Percentiles rank a stretch among this genome's conserved stretches.
phyloP scores from a whole-genome alignment of 2,329 filamentous ascomycete genomes.

The Fusarium nygamai region DNA sequence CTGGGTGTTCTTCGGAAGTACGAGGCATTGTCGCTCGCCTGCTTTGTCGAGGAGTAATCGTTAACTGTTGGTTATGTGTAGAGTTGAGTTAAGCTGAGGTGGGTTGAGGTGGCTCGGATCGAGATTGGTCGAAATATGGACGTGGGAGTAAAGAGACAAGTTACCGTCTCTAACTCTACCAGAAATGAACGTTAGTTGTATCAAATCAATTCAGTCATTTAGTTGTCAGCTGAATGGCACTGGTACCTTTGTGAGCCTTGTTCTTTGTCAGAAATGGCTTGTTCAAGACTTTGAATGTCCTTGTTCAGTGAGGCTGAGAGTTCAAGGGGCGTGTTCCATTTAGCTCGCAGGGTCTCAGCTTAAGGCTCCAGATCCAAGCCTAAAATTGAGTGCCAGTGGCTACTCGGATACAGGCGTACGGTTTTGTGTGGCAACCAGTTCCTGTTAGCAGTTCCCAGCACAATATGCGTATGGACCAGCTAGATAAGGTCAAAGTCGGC shows the following conservation, averaged over 20 bases:
- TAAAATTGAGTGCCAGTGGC: not conserved
- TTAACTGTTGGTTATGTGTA: too few species aligned
- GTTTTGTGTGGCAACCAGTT: too few species aligned
- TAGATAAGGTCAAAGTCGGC: fast-evolving
- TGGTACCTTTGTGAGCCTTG: fast-evolving
- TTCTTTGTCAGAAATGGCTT: not conserved
- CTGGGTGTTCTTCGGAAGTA: not conserved
- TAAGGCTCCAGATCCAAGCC: fast-evolving
- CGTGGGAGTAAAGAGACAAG: not conserved
- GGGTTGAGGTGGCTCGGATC: not conserved
- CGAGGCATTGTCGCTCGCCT: not conserved
- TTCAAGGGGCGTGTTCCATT: fast-evolving
- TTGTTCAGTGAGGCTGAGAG: not conserved
- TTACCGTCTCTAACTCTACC: fast-evolving
- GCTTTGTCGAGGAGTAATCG: too few species aligned
- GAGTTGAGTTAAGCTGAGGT: not conserved
- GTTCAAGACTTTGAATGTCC: too few species aligned
- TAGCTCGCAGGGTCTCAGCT: fast-evolving
- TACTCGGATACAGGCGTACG: fast-evolving
- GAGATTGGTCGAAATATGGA: fast-evolving
- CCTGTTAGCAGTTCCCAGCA: too few species aligned
- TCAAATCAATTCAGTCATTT: fast-evolving
- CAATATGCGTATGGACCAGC: fast-evolving
- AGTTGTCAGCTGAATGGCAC: fast-evolving
- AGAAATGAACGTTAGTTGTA: fast-evolving